Percentiles rank a stretch among this genome's conserved stretches.
These are phyloP conservation scores for Thalassiosira mediterranea DNA, from an alignment of 352 stramenopile genomes.

Conservation along the genomic window DNA sequence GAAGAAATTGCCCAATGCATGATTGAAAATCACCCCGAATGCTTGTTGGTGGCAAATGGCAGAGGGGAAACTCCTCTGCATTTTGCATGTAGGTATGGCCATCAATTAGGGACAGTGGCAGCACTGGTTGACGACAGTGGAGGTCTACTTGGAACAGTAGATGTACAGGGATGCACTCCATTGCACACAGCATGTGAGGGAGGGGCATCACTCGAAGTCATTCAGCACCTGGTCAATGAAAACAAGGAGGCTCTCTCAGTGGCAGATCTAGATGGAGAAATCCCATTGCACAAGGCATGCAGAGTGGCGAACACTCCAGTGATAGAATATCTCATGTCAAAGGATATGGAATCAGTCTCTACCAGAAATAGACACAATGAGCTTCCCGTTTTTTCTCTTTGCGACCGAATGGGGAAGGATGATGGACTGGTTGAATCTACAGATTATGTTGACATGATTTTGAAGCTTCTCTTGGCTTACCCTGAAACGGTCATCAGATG, in stretches of 20 bases:
- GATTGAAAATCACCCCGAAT: conserved; percentile 5
- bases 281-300: neutral
- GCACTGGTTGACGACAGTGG: neutral
- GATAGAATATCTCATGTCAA: conserved; percentile 12
- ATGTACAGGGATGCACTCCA: conserved; percentile 19
- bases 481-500: conserved; percentile 2
- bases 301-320: neutral
- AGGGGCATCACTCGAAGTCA: neutral
- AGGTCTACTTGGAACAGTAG: conserved; percentile 1
- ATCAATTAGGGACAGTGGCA: conserved; percentile 1
- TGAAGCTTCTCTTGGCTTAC: conserved; percentile 11
- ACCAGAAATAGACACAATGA: neutral
- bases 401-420: neutral
- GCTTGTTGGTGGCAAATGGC: conserved; percentile 1
- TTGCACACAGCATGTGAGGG: conserved; percentile 16
- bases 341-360: conserved; percentile 1
- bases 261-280: neutral
- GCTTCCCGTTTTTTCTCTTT: conserved; percentile 1
- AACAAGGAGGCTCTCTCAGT: neutral
- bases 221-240: neutral
- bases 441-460: conserved; percentile 1
- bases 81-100: conserved; percentile 15
- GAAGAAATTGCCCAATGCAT: conserved; percentile 1
- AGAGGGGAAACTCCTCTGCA: conserved; percentile 20
- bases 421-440: neutral